These are phyloP conservation scores for Trametes maxima DNA, from an alignment of 768 basidiomycete species.

Conservation along the genomic window DNA sequence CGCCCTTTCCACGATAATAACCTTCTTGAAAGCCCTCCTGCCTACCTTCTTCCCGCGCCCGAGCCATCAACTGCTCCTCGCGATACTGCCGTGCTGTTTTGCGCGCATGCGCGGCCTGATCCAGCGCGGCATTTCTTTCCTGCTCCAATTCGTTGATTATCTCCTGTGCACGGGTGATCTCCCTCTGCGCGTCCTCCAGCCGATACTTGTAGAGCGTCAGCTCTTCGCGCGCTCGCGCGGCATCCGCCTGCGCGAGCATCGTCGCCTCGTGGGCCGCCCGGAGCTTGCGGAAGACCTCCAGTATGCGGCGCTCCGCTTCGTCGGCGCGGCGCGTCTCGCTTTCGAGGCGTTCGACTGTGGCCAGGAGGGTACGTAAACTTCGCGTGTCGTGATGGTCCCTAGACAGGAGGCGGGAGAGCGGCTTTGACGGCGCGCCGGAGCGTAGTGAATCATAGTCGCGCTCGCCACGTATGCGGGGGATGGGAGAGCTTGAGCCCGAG, in stretches of 20 bases:
- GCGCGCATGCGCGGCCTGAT: slow-evolving; percentile 58
- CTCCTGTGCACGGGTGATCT: slow-evolving; percentile 68
- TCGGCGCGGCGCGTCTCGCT: slow-evolving; percentile 59
- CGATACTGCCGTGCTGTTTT: slow-evolving; percentile 55
- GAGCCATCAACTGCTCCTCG: slow-evolving; percentile 52
- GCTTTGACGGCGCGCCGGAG: slow-evolving; percentile 21
- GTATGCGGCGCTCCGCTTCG: slow-evolving; percentile 51
- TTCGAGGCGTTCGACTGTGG: slow-evolving; percentile 44
- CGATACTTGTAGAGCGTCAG: slow-evolving; percentile 62
- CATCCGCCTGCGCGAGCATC: slow-evolving; percentile 56
- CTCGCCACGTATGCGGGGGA: slow-evolving; percentile 19
- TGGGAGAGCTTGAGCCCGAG: slow-evolving; percentile 14
- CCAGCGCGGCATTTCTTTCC: slow-evolving; percentile 61
- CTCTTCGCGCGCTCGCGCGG: slow-evolving; percentile 56
- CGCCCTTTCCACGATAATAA: slow-evolving; percentile 46
- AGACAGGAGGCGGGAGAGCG: slow-evolving; percentile 27
- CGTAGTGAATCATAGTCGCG: slow-evolving; percentile 20
- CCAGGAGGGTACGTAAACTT: slow-evolving; percentile 26
- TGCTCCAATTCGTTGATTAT: slow-evolving; percentile 61
- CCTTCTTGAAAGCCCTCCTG: slow-evolving; percentile 62
- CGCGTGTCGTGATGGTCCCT: slow-evolving; percentile 26
- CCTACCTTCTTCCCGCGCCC: slow-evolving; percentile 67
- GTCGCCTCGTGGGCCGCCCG: slow-evolving; percentile 62
- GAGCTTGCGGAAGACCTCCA: slow-evolving; percentile 52
- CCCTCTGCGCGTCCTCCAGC: slow-evolving; percentile 64